These are phyloP conservation scores for Boletus fagicola DNA, from an alignment of 768 basidiomycete species.

Conservation along the genomic window DNA sequence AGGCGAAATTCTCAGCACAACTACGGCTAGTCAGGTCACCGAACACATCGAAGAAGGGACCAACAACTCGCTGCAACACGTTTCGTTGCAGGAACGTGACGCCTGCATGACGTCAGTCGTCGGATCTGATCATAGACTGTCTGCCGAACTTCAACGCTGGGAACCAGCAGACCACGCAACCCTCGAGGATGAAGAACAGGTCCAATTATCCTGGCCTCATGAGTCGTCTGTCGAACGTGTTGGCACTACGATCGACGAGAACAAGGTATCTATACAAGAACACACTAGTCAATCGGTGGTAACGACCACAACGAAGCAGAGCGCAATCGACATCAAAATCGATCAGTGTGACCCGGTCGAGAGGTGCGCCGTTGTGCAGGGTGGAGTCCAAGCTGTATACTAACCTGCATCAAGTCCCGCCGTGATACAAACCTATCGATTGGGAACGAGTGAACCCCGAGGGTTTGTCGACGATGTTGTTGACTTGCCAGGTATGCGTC, in stretches of 20 bases:
- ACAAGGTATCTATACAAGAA: not conserved
- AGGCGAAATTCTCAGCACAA: not conserved
- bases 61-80: not conserved
- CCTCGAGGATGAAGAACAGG: not conserved
- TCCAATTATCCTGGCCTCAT: not conserved
- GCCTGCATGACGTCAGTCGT: not conserved
- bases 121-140: not conserved
- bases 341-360: not conserved
- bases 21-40: not conserved
- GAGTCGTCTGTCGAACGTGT: not conserved
- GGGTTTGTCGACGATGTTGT: not conserved
- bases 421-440: not conserved
- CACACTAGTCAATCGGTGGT: not conserved
- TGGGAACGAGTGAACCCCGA: not conserved
- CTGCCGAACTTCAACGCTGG: not conserved
- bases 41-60: not conserved
- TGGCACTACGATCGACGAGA: not conserved
- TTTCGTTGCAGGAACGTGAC: not conserved
- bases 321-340: not conserved
- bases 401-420: not conserved
- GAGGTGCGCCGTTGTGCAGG: not conserved
- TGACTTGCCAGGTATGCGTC: not conserved
- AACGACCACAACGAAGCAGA: not conserved
- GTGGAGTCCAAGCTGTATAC: not conserved
- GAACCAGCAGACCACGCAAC: not conserved